phyloP scores from a whole-genome alignment of 2,329 filamentous ascomycete genomes.

The Coniochaeta hoffmannii region DNA sequence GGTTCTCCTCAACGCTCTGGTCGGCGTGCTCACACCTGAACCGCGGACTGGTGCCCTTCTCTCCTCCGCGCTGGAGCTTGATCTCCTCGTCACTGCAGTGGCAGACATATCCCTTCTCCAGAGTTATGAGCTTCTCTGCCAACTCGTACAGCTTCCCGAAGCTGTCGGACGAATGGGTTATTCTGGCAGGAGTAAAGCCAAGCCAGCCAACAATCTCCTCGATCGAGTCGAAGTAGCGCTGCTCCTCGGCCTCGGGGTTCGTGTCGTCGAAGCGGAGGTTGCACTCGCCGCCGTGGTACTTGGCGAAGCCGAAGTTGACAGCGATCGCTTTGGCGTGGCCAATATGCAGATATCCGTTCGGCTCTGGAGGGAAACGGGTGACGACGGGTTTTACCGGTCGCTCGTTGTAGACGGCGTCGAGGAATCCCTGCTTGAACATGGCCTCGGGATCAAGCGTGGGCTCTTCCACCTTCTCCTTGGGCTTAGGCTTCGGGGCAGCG shows the following conservation, averaged over 20 bases:
- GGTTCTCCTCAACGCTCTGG: conserved; percentile 65
- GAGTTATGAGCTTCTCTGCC: conserved; percentile 73
- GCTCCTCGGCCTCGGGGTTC: conserved; percentile 88
- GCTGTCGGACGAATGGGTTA: conserved; percentile 87
- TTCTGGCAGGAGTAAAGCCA: conserved; percentile 28
- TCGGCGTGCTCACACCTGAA: conserved; percentile 77
- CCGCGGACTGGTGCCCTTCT: conserved; percentile 58
- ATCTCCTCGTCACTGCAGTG: conserved; percentile 78
- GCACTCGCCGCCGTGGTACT: conserved; percentile 64
- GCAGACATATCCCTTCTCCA: conserved; percentile 74
- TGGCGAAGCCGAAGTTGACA: conserved; percentile 93
- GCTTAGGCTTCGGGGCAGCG: conserved; percentile 20
- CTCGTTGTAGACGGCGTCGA: conserved; percentile 64
- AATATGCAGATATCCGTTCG: conserved; percentile 72
- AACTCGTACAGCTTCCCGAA: conserved; percentile 83
- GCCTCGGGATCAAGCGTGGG: conserved; percentile 46
- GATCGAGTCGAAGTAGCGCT: conserved; percentile 84
- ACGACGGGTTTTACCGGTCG: conserved; percentile 53
- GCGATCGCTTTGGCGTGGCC: conserved; percentile 75
- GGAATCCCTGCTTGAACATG: conserved; percentile 77
- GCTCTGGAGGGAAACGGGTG: conserved; percentile 76
- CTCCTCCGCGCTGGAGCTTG: conserved; percentile 78
- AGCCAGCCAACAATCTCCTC: conserved; percentile 83
- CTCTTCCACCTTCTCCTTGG: conserved; percentile 34
- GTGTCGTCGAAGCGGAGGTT: conserved; percentile 81